A percentile compares a stretch with the other conserved stretches of the same genome.
Conservation (phyloP, 2,329 filamentous ascomycete species). For the Alternaria panax region DNA sequence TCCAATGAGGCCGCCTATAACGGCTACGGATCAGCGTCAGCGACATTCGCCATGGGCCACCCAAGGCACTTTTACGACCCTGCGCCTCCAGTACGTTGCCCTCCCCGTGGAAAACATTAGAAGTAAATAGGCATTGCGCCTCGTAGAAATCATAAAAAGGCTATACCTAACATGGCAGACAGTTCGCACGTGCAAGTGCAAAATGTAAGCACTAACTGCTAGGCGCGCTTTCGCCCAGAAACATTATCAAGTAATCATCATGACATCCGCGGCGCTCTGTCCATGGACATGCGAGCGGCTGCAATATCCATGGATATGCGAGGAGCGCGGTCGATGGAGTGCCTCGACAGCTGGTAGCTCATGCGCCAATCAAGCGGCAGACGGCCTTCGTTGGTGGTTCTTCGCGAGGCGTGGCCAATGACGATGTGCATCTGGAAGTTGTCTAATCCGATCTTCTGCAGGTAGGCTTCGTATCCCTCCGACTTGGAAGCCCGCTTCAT, state of each 20-base stretch:
- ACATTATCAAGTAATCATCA: slow-evolving; percentile 11
- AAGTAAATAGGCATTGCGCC: slow-evolving; percentile 1
- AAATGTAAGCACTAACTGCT: neutral
- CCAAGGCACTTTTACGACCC: neutral
- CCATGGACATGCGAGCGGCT: slow-evolving; percentile 17
- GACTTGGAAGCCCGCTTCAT: slow-evolving; percentile 23
- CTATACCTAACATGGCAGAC: neutral
- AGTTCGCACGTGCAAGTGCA: neutral
- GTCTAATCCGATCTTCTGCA: slow-evolving; percentile 13
- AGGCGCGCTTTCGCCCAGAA: neutral
- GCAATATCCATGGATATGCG: slow-evolving; percentile 16
- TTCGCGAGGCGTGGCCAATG: slow-evolving; percentile 19
- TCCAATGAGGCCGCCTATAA: slow-evolving; percentile 1
- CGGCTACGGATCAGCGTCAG: neutral
- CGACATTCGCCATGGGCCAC: neutral
- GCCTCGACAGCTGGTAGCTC: slow-evolving; percentile 15
- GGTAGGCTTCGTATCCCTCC: slow-evolving; percentile 18
- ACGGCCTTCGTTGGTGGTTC: slow-evolving; percentile 18
- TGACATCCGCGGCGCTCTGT: slow-evolving; percentile 6
- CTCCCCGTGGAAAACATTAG: slow-evolving; percentile 9
- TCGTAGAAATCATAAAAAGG: neutral
- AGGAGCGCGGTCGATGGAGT: slow-evolving; percentile 13
- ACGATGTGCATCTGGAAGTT: slow-evolving; percentile 21
- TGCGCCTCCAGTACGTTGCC: neutral
- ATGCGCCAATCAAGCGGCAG: slow-evolving; percentile 22